phyloP scores from a whole-genome alignment of 2,329 filamentous ascomycete genomes.

The Alternaria angustiovoidea region DNA sequence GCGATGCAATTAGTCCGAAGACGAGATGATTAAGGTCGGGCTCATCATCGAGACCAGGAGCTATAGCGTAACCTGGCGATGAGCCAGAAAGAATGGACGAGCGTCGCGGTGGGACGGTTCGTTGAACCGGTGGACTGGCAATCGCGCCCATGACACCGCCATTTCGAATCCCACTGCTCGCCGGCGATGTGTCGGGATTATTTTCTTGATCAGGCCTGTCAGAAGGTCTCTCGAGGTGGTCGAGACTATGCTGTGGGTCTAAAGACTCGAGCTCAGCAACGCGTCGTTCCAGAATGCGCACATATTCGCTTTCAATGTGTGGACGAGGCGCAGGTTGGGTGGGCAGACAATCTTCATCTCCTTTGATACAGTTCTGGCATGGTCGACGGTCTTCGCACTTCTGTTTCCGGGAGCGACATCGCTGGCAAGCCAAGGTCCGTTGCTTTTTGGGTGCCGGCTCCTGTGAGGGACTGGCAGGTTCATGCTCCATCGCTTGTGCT shows the following conservation, averaged over 20 bases:
- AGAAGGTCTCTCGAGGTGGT: slow-evolving; percentile 13
- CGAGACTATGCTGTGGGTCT: slow-evolving; percentile 24
- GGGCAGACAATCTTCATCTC: slow-evolving; percentile 69
- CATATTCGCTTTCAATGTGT: slow-evolving; percentile 28
- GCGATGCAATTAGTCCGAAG: slow-evolving; percentile 24
- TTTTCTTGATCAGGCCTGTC: neutral
- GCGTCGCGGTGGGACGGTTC: neutral
- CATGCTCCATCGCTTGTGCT: neutral
- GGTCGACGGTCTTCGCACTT: slow-evolving; percentile 33
- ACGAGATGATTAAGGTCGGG: slow-evolving; percentile 22
- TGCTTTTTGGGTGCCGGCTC: slow-evolving; percentile 24
- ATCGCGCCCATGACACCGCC: neutral
- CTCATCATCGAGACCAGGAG: slow-evolving; percentile 9
- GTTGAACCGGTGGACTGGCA: neutral
- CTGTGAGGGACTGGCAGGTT: neutral
- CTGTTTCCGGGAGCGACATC: slow-evolving; percentile 33
- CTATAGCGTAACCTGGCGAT: slow-evolving; percentile 13
- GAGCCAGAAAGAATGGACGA: slow-evolving; percentile 11
- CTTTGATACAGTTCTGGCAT: slow-evolving; percentile 75
- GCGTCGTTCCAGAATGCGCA: slow-evolving; percentile 25
- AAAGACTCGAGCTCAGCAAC: slow-evolving; percentile 27
- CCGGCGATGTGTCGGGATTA: neutral
- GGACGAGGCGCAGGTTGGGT: slow-evolving; percentile 17
- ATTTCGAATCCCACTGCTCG: neutral
- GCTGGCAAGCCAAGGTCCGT: slow-evolving; percentile 65